Conservation (phyloP, 495 filamentous ascomycete species). For the Corynascus novoguineensis region DNA sequence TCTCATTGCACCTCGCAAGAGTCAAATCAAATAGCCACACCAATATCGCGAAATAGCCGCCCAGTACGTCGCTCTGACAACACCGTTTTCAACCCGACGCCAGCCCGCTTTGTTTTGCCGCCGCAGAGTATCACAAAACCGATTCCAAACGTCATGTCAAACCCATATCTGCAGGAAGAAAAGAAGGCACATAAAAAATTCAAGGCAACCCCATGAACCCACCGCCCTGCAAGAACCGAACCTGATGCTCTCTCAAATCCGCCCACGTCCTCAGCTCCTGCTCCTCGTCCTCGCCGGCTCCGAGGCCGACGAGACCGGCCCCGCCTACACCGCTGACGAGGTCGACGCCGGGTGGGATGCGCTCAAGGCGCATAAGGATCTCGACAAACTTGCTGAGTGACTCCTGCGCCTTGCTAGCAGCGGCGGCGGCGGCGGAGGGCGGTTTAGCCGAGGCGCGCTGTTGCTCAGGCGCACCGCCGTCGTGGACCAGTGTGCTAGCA, state of each 20-base stretch:
- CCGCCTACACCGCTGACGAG: not conserved
- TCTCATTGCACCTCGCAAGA: too few relatives aligned
- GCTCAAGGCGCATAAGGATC: constrained; percentile 65
- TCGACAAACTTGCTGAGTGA: constrained; percentile 63
- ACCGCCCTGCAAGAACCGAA: constrained; percentile 61
- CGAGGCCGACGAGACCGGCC: not conserved
- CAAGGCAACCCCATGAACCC: constrained; percentile 38
- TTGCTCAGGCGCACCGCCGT: constrained; percentile 49
- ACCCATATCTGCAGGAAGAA: not conserved
- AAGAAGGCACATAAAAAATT: not conserved
- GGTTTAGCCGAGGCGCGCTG: too few relatives aligned
- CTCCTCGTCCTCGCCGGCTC: constrained; percentile 55
- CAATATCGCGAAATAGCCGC: too few relatives aligned
- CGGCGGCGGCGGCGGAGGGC: too few relatives aligned
- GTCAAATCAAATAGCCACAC: too few relatives aligned
- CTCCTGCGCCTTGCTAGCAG: constrained; percentile 55
- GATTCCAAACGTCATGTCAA: too few relatives aligned
- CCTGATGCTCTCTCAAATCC: constrained; percentile 66
- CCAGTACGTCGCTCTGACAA: too few relatives aligned
- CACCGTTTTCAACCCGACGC: too few relatives aligned
- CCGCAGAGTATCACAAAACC: too few relatives aligned
- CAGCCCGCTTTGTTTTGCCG: too few relatives aligned
- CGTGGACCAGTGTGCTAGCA: constrained; percentile 65
- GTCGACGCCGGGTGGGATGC: constrained; percentile 38
- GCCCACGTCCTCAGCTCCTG: constrained; percentile 67